Conservation (phyloP, 345 rosid species). For the Gossypium turneri region DNA sequence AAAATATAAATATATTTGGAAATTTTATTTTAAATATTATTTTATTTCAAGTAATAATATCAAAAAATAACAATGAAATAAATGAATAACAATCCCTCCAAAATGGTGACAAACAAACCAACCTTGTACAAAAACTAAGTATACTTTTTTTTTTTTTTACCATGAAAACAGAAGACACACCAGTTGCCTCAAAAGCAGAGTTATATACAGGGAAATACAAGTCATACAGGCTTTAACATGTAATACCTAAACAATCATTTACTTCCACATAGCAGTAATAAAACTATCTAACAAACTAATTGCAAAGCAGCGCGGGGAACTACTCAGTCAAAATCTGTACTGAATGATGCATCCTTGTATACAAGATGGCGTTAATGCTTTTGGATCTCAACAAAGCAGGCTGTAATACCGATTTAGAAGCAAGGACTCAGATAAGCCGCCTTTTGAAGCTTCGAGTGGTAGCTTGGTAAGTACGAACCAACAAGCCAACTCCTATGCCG, state of each 20-base stretch:
- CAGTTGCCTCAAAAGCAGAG: slow-evolving; percentile 14
- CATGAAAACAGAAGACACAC: background rate
- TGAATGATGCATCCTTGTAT: slow-evolving; percentile 17
- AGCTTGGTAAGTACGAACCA: slow-evolving; percentile 73
- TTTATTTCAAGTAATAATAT: too few relatives aligned
- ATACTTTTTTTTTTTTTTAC: background rate
- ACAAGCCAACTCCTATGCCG: slow-evolving; percentile 87
- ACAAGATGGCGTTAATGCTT: slow-evolving; percentile 24
- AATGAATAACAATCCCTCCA: too few relatives aligned
- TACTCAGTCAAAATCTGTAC: slow-evolving; percentile 41
- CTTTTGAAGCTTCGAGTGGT: slow-evolving; percentile 76
- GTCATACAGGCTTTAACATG: slow-evolving; percentile 17
- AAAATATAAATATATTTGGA: too few relatives aligned
- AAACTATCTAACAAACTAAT: slow-evolving; percentile 11
- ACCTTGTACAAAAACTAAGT: too few relatives aligned
- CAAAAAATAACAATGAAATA: too few relatives aligned
- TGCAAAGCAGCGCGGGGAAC: slow-evolving; percentile 13
- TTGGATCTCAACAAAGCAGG: slow-evolving; percentile 20
- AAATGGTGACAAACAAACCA: too few relatives aligned
- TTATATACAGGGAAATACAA: slow-evolving; percentile 32
- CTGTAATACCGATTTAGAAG: background rate
- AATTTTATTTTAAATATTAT: too few relatives aligned
- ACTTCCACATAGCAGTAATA: slow-evolving; percentile 3
- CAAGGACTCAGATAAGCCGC: slow-evolving; percentile 42
- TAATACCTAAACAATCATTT: slow-evolving; percentile 15